phyloP scores from a whole-genome alignment of 148 eudicot genomes.

The Persicaria maculosa region DNA sequence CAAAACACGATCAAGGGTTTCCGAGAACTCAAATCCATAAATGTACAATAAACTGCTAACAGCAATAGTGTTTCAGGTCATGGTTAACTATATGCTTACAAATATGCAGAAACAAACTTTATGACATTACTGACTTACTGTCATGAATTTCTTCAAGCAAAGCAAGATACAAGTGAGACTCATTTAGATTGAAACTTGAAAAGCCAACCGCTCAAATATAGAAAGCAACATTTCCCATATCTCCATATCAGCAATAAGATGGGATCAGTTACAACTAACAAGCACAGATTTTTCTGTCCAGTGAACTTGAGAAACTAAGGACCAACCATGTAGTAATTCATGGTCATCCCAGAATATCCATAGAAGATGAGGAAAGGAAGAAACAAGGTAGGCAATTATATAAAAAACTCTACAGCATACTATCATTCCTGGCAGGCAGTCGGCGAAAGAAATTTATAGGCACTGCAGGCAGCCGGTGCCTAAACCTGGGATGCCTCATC shows the following conservation, averaged over 20 bases:
- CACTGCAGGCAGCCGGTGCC: conserved; percentile 76
- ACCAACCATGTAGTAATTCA: not conserved
- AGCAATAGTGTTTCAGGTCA: not conserved
- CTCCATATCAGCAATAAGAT: conserved; percentile 1
- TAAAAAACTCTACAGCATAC: conserved; percentile 53
- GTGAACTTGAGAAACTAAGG: not conserved
- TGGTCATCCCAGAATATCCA: not conserved
- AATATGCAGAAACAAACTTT: not conserved
- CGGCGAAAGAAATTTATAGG: conserved; percentile 95
- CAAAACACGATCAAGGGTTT: not conserved
- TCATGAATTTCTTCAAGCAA: not conserved
- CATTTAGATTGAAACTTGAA: not conserved
- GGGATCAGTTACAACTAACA: not conserved
- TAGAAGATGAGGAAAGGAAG: not conserved
- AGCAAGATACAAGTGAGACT: not conserved
- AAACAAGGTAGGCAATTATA: not conserved
- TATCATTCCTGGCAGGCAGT: conserved; percentile 86
- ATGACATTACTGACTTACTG: not conserved
- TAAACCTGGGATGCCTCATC: conserved; percentile 95
- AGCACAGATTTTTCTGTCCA: not conserved
- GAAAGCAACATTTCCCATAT: not conserved
- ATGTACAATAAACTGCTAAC: not conserved
- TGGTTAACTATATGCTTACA: not conserved
- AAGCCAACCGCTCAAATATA: not conserved
- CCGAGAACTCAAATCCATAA: not conserved